Conservation (phyloP, 1,139 yeast species). For the Blastobotrys petasosporus region DNA sequence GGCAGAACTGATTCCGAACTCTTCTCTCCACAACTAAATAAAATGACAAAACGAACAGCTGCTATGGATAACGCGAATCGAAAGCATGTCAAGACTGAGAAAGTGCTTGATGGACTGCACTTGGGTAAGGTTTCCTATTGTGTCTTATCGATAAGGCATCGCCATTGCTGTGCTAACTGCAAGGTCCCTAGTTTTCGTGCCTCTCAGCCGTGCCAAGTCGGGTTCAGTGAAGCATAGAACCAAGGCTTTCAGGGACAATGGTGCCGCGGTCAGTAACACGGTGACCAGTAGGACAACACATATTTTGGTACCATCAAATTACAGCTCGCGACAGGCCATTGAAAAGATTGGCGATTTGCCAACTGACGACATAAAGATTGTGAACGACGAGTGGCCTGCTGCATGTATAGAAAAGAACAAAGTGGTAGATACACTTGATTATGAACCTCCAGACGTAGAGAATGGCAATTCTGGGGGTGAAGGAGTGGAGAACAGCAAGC, state of each 20-base stretch:
- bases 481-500: neutral
- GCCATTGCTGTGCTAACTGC: no score
- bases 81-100: no score
- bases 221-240: constrained; percentile 2
- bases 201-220: neutral
- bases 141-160: no score
- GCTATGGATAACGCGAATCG: no score
- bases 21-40: constrained; percentile 9
- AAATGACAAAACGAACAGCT: constrained; percentile 1
- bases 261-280: constrained; percentile 32
- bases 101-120: no score
- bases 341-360: neutral
- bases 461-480: neutral
- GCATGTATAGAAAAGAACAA: constrained; percentile 32
- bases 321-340: constrained; percentile 12
- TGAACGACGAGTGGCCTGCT: constrained; percentile 36
- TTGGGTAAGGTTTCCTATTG: no score
- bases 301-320: constrained; percentile 28
- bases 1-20: neutral
- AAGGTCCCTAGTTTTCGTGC: no score
- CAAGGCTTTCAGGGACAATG: constrained; percentile 23
- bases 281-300: constrained; percentile 27
- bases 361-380: constrained; percentile 14
- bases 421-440: constrained; percentile 19
- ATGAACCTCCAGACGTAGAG: neutral